phyloP scores from a whole-genome alignment of 768 basidiomycete species.

The Podaxis sp. region DNA sequence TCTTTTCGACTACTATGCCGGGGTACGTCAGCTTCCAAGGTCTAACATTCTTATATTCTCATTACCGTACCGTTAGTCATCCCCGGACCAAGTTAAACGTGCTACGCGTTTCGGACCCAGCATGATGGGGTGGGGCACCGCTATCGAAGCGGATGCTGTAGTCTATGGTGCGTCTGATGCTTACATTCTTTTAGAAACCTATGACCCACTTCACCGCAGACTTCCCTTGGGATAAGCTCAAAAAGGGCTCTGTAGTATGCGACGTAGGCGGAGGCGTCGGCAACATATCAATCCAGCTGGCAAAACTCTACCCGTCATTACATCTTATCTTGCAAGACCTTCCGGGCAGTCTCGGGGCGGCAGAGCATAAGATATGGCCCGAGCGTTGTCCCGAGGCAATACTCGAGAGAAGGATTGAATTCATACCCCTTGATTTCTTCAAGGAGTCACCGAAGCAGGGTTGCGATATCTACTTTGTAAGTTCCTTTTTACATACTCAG shows the following conservation, averaged over 20 bases:
- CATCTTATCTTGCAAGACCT: constrained; percentile 37
- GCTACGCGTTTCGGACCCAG: constrained; percentile 29
- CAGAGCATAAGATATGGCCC: constrained; percentile 34
- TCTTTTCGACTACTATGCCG: constrained; percentile 26
- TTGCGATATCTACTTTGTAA: constrained; percentile 44
- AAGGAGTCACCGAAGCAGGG: constrained; percentile 32
- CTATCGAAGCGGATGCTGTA: constrained; percentile 30
- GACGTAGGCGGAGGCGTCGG: constrained; percentile 44
- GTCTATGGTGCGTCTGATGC: constrained; percentile 23
- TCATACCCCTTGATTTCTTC: constrained; percentile 42
- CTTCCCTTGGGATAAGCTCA: constrained; percentile 33
- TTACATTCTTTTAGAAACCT: not conserved
- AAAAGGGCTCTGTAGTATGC: constrained; percentile 30
- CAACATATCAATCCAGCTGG: constrained; percentile 32
- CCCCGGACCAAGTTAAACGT: constrained; percentile 5
- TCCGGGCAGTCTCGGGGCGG: constrained; percentile 30
- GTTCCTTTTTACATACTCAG: constrained; percentile 11
- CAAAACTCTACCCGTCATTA: constrained; percentile 33
- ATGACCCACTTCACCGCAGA: constrained; percentile 20
- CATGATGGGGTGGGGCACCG: constrained; percentile 34
- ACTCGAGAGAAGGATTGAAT: constrained; percentile 32
- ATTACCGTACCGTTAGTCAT: not conserved
- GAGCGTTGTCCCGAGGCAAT: constrained; percentile 36
- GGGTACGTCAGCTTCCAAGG: constrained; percentile 15
- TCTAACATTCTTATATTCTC: not conserved